phyloP scores from a whole-genome alignment of 2,329 filamentous ascomycete species.

The Diaporthe citriasiana region DNA sequence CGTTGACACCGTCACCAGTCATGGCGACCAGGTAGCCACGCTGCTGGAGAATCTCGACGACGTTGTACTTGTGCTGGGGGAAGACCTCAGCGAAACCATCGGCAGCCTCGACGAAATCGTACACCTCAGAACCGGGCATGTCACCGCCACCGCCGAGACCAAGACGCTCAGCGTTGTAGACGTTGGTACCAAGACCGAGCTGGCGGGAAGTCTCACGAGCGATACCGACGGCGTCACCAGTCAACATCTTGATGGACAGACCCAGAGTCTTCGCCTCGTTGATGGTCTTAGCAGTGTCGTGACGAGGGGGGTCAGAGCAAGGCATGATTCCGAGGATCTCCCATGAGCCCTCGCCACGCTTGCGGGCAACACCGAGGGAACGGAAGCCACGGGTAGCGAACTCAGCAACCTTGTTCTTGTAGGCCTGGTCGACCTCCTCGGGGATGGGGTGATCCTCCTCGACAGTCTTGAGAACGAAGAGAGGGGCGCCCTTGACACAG shows the following conservation, averaged over 20 bases:
- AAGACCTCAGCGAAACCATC: constrained; percentile 96
- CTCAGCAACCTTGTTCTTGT: constrained; percentile 93
- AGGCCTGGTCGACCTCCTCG: constrained; percentile 82
- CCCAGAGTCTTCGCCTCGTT: constrained; percentile 90
- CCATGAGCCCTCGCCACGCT: constrained; percentile 85
- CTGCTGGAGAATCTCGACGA: constrained; percentile 93
- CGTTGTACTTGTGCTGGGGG: constrained; percentile 95
- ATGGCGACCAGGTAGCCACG: constrained; percentile 95
- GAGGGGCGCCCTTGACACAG: constrained; percentile 92
- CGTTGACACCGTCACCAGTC: constrained; percentile 97
- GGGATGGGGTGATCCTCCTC: constrained; percentile 87
- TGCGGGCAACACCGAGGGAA: constrained; percentile 92
- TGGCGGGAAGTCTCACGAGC: constrained; percentile 92
- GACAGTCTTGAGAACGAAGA: constrained; percentile 89
- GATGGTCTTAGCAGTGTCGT: constrained; percentile 92
- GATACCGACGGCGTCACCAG: constrained; percentile 93
- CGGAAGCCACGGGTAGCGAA: constrained; percentile 95
- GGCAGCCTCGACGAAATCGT: constrained; percentile 95
- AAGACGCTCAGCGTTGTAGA: constrained; percentile 93
- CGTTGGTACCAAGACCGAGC: constrained; percentile 91
- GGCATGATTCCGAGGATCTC: constrained; percentile 96
- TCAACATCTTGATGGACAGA: constrained; percentile 96
- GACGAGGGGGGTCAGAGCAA: constrained; percentile 90
- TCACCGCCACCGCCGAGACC: constrained; percentile 91
- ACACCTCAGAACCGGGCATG: constrained; percentile 94